These are phyloP conservation scores for Tricholoma bakamatsutake DNA, from an alignment of 768 basidiomycete genomes.

Conservation along the genomic window DNA sequence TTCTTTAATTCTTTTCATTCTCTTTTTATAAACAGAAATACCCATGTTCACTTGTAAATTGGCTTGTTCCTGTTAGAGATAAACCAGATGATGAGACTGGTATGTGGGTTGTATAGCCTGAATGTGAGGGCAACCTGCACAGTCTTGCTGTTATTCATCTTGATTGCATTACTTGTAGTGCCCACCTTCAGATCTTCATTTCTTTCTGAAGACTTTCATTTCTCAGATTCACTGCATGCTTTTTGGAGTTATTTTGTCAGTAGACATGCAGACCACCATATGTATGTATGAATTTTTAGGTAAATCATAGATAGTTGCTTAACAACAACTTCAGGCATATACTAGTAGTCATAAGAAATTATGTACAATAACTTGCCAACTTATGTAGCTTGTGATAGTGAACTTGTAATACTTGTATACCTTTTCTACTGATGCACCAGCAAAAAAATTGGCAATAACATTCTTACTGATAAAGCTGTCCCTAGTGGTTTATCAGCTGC, in stretches of 20 bases:
- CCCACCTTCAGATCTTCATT: background rate
- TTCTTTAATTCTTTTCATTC: background rate
- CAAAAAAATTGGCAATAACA: no score
- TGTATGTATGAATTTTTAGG: background rate
- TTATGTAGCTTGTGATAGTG: no score
- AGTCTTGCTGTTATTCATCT: background rate
- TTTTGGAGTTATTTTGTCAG: background rate
- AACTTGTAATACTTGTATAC: no score
- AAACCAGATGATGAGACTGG: background rate
- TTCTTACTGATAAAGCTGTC: no score
- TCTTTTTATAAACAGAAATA: background rate
- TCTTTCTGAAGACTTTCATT: background rate
- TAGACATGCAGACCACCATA: background rate
- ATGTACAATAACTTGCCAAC: no score
- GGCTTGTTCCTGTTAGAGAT: background rate
- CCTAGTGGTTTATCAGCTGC: no score
- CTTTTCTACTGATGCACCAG: no score
- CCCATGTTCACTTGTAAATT: background rate
- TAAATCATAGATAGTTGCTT: background rate
- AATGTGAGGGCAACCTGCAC: background rate
- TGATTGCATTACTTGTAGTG: background rate
- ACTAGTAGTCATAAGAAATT: no score
- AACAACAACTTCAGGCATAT: no score
- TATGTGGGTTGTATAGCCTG: background rate
- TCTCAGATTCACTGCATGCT: background rate